A percentile compares a stretch with the other conserved stretches of the same genome.
These are phyloP conservation scores for Coniochaeta sp. DNA, from an alignment of 2,329 filamentous ascomycete species.

Conservation along the genomic window DNA sequence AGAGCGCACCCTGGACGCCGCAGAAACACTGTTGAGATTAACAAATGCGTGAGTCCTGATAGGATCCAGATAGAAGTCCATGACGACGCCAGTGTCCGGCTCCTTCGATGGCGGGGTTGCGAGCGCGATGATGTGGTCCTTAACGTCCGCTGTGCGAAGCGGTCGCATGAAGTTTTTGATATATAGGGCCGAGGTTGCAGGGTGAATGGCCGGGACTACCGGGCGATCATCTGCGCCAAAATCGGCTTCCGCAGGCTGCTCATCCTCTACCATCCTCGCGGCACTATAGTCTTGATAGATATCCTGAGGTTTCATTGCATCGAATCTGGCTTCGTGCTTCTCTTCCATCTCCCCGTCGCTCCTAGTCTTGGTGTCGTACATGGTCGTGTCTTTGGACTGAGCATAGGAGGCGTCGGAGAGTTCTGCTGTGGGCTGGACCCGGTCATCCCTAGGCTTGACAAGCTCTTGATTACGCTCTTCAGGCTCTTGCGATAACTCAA, in stretches of 20 bases:
- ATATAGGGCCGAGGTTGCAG: slow-evolving; percentile 72
- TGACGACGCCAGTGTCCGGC: slow-evolving; percentile 48
- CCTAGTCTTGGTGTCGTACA: not conserved
- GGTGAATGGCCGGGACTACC: slow-evolving; percentile 55
- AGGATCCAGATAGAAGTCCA: slow-evolving; percentile 70
- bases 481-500: not conserved
- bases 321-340: not conserved
- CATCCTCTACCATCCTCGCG: slow-evolving; percentile 5
- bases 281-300: slow-evolving; percentile 10
- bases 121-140: slow-evolving; percentile 61
- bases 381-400: not conserved
- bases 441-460: not conserved
- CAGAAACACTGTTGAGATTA: slow-evolving; percentile 58
- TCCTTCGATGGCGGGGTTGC: slow-evolving; percentile 50
- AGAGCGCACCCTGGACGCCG: slow-evolving; percentile 69
- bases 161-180: slow-evolving; percentile 89
- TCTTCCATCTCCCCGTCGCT: not conserved
- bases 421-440: not conserved
- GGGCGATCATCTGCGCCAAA: slow-evolving; percentile 17
- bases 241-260: slow-evolving; percentile 8
- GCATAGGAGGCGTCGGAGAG: not conserved
- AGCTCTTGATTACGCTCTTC: not conserved
- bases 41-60: slow-evolving; percentile 87
- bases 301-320: not conserved
- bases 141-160: slow-evolving; percentile 60